Evolutionary conservation across 805 yeast species (phyloP), one percentile per base, ranked within the genome.

Genomic region (Metschnikowia vanudenii): DNA sequence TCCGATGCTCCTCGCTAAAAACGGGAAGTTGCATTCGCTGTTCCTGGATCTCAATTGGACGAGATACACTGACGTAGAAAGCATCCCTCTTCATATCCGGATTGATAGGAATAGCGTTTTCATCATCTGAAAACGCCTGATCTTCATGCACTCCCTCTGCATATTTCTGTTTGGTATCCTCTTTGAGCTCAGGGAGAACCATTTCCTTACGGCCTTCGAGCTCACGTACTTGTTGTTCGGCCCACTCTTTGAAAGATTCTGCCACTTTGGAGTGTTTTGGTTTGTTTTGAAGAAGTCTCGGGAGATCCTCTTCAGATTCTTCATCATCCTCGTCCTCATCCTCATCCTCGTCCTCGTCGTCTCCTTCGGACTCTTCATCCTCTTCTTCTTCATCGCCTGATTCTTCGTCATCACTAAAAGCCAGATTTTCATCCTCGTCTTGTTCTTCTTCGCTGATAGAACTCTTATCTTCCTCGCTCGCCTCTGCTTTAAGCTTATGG

Each of bases 171-270:
- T 82, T 81, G 14, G 78, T 69, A 17, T 72, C 73, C 13, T 74
- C 62, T 19, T 77, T 74, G 2, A 78, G 71, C 2, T 73, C 78
- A 3, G 81, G 71, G 39, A 76, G 71, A 1, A 67, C 65, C 49
- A 63, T 59, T 38, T 64, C 80, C 13, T 29, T 39, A 20, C 82
- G 73, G 1, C 87, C 89, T 54, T 81, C 88, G 33, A 81, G 67
- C 50, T 77, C 73, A 47, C 84, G 80, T 3, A 83, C 79, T 58
- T 86, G 87, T 30, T 75, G 67, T 54, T 84, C 87, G 0, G 97
- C 97, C 98, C 99, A 94, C 16, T 79, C 78, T 65, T 87, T 88
- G 73, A 94, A 94, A 14, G 81, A 78, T 31, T 74, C 72, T 1
- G 74, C 75, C 0, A 55, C 69, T 26, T 73, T 61, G 0, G 76